Conservation (phyloP, 1,284 basidiomycete species). For the Malassezia vespertilionis region DNA sequence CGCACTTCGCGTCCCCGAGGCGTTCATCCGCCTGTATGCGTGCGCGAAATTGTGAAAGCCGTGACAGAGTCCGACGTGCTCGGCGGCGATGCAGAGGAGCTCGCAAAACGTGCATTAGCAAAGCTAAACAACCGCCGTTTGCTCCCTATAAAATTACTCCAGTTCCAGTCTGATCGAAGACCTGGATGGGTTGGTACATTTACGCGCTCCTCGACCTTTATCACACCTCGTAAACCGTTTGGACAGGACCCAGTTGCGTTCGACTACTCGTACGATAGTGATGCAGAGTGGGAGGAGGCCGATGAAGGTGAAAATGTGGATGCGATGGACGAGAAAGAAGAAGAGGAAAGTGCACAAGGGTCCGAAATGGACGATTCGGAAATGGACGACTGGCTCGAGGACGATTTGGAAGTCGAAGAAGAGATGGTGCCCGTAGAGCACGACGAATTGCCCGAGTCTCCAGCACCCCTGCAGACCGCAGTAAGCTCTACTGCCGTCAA, state of each 20-base stretch:
- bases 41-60: slow-evolving; percentile 40
- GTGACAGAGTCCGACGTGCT: slow-evolving; percentile 43
- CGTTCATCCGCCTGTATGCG: slow-evolving; percentile 29
- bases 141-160: slow-evolving; percentile 39
- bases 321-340: slow-evolving; percentile 28
- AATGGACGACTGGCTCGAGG: slow-evolving; percentile 45
- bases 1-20: slow-evolving; percentile 1
- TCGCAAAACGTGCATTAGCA: slow-evolving; percentile 29
- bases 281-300: slow-evolving; percentile 43
- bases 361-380: slow-evolving; percentile 36
- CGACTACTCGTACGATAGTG: slow-evolving; percentile 44
- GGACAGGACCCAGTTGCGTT: slow-evolving; percentile 41
- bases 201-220: slow-evolving; percentile 39
- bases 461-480: neutral
- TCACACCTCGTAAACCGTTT: slow-evolving; percentile 33
- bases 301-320: slow-evolving; percentile 40
- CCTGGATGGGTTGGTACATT: slow-evolving; percentile 44
- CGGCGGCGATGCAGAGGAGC: slow-evolving; percentile 35
- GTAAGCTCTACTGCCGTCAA: neutral
- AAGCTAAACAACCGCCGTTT: slow-evolving; percentile 30
- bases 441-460: slow-evolving; percentile 15
- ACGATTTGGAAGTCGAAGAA: slow-evolving; percentile 37
- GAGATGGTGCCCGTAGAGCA: slow-evolving; percentile 11
- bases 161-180: slow-evolving; percentile 37
- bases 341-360: slow-evolving; percentile 23